Conservation (phyloP, 495 filamentous ascomycete species). For the Daldinia childiae region DNA sequence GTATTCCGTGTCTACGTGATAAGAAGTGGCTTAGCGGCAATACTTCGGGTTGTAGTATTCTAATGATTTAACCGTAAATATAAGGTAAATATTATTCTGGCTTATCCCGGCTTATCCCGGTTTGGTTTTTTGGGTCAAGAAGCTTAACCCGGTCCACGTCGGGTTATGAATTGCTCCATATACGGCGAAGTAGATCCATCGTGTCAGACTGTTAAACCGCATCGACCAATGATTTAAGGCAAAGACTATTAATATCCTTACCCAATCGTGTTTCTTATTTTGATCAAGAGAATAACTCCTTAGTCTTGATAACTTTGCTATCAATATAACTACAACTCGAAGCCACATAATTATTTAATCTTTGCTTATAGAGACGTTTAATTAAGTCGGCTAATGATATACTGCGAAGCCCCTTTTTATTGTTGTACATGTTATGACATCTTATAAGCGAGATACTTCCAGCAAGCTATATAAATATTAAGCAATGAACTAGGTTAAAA, state of each 20-base stretch:
- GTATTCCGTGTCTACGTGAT: constrained; percentile 3
- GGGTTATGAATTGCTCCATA: constrained; percentile 23
- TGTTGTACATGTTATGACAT: too few relatives aligned
- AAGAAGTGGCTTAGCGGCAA: constrained; percentile 13
- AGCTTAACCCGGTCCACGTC: constrained; percentile 12
- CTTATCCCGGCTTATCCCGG: constrained; percentile 38
- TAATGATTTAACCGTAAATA: not conserved
- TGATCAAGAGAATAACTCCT: too few relatives aligned
- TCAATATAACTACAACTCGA: too few relatives aligned
- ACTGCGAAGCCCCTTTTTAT: too few relatives aligned
- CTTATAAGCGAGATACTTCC: too few relatives aligned
- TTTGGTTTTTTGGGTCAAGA: not conserved
- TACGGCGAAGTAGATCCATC: not conserved
- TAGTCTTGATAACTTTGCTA: too few relatives aligned
- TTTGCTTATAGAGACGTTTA: too few relatives aligned
- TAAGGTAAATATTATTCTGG: constrained; percentile 22
- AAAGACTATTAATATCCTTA: not conserved
- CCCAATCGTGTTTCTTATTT: not conserved
- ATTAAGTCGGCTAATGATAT: too few relatives aligned
- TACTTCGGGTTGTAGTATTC: constrained; percentile 22
- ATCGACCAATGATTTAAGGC: not conserved
- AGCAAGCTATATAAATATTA: too few relatives aligned
- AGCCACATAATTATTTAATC: too few relatives aligned
- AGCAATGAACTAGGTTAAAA: too few relatives aligned
- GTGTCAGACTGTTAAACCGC: not conserved